Conservation (phyloP, 768 basidiomycete genomes). For the Phallus indusiatus region DNA sequence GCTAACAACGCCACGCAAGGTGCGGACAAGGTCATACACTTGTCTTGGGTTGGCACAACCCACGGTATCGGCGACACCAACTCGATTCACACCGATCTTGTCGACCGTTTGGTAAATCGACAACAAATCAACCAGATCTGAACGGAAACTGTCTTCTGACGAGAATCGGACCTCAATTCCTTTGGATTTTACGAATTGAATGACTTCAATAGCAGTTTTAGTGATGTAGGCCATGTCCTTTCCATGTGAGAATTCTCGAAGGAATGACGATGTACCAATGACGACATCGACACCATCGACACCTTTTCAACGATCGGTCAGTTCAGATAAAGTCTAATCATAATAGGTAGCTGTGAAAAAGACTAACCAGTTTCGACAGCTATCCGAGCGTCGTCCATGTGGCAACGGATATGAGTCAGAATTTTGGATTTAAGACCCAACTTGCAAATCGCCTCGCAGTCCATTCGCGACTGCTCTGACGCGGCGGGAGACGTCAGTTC, state of each 20-base stretch:
- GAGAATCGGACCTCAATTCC: conserved; percentile 99
- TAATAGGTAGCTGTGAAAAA: background rate
- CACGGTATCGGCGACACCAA: conserved; percentile 98
- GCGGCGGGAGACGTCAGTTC: conserved; percentile 98
- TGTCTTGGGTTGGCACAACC: conserved; percentile 98
- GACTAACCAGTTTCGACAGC: conserved; percentile 90
- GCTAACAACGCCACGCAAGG: conserved; percentile 87
- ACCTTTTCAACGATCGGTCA: conserved; percentile 35
- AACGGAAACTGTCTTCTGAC: conserved; percentile 99
- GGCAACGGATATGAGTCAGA: conserved; percentile 97
- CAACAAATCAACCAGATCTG: conserved; percentile 95
- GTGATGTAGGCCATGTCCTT: conserved; percentile 99
- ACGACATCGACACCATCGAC: conserved; percentile 99
- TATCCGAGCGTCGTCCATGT: conserved; percentile 98
- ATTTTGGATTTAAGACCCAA: conserved; percentile 95
- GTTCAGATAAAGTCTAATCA: background rate
- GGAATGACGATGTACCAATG: conserved; percentile 98
- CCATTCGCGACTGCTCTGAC: conserved; percentile 85
- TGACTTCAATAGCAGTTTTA: conserved; percentile 97
- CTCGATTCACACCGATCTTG: conserved; percentile 97
- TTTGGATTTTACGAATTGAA: conserved; percentile 99
- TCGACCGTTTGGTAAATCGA: conserved; percentile 99
- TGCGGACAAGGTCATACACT: conserved; percentile 96
- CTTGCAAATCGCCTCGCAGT: conserved; percentile 99
- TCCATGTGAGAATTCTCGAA: conserved; percentile 98